Conservation (phyloP, 495 filamentous ascomycete species). For the Pyronema omphalodes region DNA sequence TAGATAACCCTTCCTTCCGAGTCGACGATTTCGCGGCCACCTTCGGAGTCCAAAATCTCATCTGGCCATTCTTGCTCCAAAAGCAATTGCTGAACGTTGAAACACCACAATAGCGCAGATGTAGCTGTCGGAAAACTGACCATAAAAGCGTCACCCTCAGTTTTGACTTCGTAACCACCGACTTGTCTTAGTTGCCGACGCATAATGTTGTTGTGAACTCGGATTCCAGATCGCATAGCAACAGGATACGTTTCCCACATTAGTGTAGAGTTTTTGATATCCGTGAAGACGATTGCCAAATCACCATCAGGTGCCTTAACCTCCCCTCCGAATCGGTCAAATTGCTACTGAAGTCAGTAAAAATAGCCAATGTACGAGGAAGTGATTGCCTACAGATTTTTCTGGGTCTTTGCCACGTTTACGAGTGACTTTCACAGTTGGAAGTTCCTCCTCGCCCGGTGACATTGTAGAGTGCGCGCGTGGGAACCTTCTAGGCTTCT, state of each 20-base stretch:
- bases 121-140: constrained; percentile 93
- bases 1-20: constrained; percentile 80
- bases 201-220: constrained; percentile 89
- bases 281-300: constrained; percentile 87
- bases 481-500: constrained; percentile 52
- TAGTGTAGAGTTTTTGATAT: constrained; percentile 95
- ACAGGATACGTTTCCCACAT: constrained; percentile 93
- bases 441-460: background rate
- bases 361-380: background rate
- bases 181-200: constrained; percentile 81
- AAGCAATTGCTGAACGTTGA: constrained; percentile 75
- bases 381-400: constrained; percentile 1
- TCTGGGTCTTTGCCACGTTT: constrained; percentile 2
- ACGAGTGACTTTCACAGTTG: background rate
- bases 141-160: constrained; percentile 99
- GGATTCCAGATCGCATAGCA: constrained; percentile 89
- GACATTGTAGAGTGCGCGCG: constrained; percentile 26
- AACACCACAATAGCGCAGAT: constrained; percentile 83
- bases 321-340: constrained; percentile 55
- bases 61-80: constrained; percentile 81
- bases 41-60: constrained; percentile 72
- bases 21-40: constrained; percentile 65
- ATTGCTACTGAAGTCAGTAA: background rate
- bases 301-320: constrained; percentile 80
- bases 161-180: constrained; percentile 97